phyloP scores from a whole-genome alignment of 176 grass and related monocot genomes.

The Alloteropsis semialata region DNA sequence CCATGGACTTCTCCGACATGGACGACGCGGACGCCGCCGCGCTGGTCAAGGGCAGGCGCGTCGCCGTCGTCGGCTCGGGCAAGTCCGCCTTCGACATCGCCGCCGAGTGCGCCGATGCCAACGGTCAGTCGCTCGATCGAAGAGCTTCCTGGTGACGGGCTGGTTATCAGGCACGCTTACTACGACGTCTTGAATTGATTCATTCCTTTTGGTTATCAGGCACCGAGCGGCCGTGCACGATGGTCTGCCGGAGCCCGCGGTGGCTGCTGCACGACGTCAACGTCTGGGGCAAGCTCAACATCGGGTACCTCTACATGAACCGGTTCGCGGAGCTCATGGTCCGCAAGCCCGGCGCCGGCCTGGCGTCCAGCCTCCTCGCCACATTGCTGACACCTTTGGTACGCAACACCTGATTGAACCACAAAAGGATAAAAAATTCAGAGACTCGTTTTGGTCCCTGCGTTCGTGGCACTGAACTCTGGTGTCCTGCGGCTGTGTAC shows the following conservation, averaged over 20 bases:
- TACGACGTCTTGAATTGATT: too few species aligned
- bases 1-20: slow-evolving; percentile 55
- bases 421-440: background rate
- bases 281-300: slow-evolving; percentile 30
- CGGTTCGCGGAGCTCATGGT: slow-evolving; percentile 66
- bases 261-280: slow-evolving; percentile 39
- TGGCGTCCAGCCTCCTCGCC: slow-evolving; percentile 31
- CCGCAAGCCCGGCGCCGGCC: slow-evolving; percentile 48
- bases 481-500: too few species aligned
- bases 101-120: slow-evolving; percentile 45
- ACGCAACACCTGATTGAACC: background rate
- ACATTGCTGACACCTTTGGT: slow-evolving; percentile 48
- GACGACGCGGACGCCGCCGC: slow-evolving; percentile 28
- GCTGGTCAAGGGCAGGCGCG: slow-evolving; percentile 48
- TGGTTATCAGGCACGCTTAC: too few species aligned
- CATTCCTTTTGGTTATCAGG: background rate
- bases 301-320: slow-evolving; percentile 47
- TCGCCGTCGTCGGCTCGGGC: slow-evolving; percentile 41
- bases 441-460: background rate
- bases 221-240: slow-evolving; percentile 42
- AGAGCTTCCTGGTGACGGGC: background rate
- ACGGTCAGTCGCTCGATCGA: background rate
- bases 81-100: slow-evolving; percentile 46
- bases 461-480: background rate
- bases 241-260: slow-evolving; percentile 40